Percentiles rank a stretch among this genome's conserved stretches.
These are phyloP conservation scores for Penicillium rolfsii DNA, from an alignment of 2,329 filamentous ascomycete genomes.

Conservation along the genomic window DNA sequence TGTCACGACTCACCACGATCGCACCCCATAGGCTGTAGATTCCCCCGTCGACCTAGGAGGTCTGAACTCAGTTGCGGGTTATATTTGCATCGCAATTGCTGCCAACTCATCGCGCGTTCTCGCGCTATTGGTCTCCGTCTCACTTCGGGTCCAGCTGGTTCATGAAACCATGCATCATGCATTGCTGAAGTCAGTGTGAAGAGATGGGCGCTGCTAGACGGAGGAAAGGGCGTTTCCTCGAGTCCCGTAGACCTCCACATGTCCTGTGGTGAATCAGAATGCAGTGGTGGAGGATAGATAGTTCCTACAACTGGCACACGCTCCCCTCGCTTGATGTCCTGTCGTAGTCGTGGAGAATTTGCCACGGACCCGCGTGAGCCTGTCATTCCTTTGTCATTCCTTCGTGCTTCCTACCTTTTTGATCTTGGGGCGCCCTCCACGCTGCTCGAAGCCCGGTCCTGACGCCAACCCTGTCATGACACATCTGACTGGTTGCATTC, in stretches of 20 bases:
- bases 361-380: not conserved
- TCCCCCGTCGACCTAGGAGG: not conserved
- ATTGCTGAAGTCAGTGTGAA: not conserved
- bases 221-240: not conserved
- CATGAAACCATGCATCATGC: constrained; percentile 9
- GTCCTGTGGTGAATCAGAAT: not conserved
- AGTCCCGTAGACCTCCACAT: not conserved
- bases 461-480: constrained; percentile 9
- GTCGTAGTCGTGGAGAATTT: not conserved
- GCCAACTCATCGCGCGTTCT: constrained; percentile 15
- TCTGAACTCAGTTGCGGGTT: not conserved
- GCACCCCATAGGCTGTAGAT: not conserved
- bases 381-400: not conserved
- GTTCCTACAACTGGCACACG: not conserved
- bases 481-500: constrained; percentile 9
- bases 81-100: constrained; percentile 3
- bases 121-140: constrained; percentile 12
- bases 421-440: not conserved
- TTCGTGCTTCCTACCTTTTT: not conserved
- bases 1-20: not conserved
- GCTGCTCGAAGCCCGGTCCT: constrained; percentile 1
- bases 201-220: not conserved
- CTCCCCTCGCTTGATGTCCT: not conserved
- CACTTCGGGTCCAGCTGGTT: not conserved
- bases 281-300: not conserved